A percentile compares a stretch with the other conserved stretches of the same genome.
Conservation (phyloP, 352 stramenopile genomes). For the Thraustochytrium sp. region DNA sequence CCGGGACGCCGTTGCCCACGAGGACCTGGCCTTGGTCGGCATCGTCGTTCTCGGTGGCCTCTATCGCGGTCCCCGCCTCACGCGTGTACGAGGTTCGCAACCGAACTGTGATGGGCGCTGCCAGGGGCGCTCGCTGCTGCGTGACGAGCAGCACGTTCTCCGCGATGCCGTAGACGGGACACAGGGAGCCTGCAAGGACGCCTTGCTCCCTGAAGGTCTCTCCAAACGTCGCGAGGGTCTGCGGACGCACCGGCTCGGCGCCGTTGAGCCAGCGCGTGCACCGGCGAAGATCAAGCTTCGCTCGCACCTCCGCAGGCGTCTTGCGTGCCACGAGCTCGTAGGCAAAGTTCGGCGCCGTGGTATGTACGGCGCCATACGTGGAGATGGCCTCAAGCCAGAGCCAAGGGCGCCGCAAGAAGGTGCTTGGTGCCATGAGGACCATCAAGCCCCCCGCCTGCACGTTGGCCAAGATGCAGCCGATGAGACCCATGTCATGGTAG, state of each 20-base stretch:
- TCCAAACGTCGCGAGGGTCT: constrained; percentile 75
- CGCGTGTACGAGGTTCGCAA: constrained; percentile 75
- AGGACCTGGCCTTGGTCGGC: constrained; percentile 43
- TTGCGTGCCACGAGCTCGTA: too few species aligned
- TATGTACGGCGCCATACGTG: too few species aligned
- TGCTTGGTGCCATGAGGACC: too few species aligned
- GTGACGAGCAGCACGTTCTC: constrained; percentile 97
- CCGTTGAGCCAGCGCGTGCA: too few species aligned
- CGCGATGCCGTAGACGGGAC: constrained; percentile 94
- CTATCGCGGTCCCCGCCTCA: constrained; percentile 57
- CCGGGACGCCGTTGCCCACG: constrained; percentile 82
- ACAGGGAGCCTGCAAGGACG: constrained; percentile 75
- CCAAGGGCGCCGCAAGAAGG: too few species aligned
- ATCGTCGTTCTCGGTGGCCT: constrained; percentile 42
- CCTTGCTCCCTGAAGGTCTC: constrained; percentile 77
- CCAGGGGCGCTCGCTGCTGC: constrained; percentile 69
- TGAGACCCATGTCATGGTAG: too few species aligned
- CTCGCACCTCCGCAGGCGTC: too few species aligned
- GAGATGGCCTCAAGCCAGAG: too few species aligned
- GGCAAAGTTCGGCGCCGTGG: too few species aligned
- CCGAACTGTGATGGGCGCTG: constrained; percentile 67
- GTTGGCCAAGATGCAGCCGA: too few species aligned
- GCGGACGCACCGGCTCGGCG: constrained; percentile 66
- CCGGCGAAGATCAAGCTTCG: too few species aligned
- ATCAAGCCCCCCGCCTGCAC: too few species aligned